A percentile compares a stretch with the other conserved stretches of the same genome.
phyloP scores from a whole-genome alignment of 306 rosid genomes.

The Myrica gale region DNA sequence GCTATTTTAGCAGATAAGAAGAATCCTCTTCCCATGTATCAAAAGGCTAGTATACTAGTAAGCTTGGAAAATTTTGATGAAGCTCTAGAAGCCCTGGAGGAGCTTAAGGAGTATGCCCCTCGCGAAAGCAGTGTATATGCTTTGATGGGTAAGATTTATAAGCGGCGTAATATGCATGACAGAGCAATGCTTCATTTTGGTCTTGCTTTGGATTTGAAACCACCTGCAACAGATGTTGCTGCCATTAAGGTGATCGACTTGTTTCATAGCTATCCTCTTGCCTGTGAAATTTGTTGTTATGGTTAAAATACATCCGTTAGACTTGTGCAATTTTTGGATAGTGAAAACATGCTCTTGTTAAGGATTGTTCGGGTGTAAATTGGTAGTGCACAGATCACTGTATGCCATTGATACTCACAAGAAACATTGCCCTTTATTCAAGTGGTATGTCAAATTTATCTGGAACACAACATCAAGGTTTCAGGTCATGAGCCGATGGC shows the following conservation, averaged over 20 bases:
- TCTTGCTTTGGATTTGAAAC: conserved; percentile 95
- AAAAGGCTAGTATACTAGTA: conserved; percentile 87
- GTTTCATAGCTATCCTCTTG: neutral
- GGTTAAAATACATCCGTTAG: neutral
- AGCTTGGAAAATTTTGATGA: conserved; percentile 72
- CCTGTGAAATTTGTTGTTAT: neutral
- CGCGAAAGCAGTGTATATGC: conserved; percentile 95
- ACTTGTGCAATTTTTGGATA: neutral
- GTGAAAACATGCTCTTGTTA: neutral
- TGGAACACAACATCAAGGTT: neutral
- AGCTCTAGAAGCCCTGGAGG: conserved; percentile 83
- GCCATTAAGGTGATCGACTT: conserved; percentile 69
- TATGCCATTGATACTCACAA: neutral
- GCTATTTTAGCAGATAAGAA: conserved; percentile 91
- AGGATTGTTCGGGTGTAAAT: neutral
- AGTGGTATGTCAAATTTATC: neutral
- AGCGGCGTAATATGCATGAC: conserved; percentile 80
- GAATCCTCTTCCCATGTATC: conserved; percentile 99
- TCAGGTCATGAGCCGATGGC: neutral
- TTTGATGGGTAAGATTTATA: conserved; percentile 89
- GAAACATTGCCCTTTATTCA: neutral
- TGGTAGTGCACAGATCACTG: neutral
- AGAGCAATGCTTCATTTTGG: conserved; percentile 95
- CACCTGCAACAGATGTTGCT: conserved; percentile 92
- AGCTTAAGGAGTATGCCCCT: conserved; percentile 88